Evolutionary conservation across 306 rosid species (phyloP).

Genomic region (Canavalia gladiata): DNA sequence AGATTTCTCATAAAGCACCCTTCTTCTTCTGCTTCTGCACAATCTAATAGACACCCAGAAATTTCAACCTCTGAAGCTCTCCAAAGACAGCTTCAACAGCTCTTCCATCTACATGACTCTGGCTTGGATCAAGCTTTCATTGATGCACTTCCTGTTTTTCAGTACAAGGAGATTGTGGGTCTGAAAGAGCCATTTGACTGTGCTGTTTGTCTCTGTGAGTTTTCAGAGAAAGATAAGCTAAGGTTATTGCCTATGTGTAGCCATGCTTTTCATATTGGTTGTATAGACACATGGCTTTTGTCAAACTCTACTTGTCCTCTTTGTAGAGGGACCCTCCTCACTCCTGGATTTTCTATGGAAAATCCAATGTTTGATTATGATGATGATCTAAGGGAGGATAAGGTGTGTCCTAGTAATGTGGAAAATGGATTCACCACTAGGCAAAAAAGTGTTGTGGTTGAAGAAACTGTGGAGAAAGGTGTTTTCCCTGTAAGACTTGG

Average conservation of each 20-base stretch:
- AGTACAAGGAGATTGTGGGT: constrained; percentile 89
- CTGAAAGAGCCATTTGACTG: constrained; percentile 92
- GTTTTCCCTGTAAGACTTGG: constrained; percentile 90
- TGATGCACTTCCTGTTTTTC: constrained; percentile 98
- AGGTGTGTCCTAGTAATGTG: constrained; percentile 63
- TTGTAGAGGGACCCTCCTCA: constrained; percentile 85
- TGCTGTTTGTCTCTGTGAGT: constrained; percentile 94
- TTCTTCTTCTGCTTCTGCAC: constrained; percentile 69
- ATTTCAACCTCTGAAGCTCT: constrained; percentile 87
- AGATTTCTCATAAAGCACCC: constrained; percentile 92
- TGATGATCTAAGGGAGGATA: constrained; percentile 85
- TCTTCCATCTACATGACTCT: constrained; percentile 95
- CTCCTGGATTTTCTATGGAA: constrained; percentile 70
- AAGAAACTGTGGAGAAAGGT: constrained; percentile 73
- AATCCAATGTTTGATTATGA: constrained; percentile 84
- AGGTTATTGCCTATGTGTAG: constrained; percentile 94
- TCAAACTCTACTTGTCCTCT: constrained; percentile 97
- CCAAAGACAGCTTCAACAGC: constrained; percentile 96
- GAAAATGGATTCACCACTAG: constrained; percentile 58
- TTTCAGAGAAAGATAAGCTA: constrained; percentile 85
- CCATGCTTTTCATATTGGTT: constrained; percentile 92
- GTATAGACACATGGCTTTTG: constrained; percentile 97
- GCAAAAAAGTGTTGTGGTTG: constrained; percentile 72
- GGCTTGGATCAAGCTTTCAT: constrained; percentile 97
- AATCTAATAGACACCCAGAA: constrained; percentile 73